Percentiles rank a stretch among this genome's conserved stretches.
These are phyloP conservation scores for Plasmodium vivax DNA, from an alignment of 169 alveolate genomes.

Conservation along the genomic window DNA sequence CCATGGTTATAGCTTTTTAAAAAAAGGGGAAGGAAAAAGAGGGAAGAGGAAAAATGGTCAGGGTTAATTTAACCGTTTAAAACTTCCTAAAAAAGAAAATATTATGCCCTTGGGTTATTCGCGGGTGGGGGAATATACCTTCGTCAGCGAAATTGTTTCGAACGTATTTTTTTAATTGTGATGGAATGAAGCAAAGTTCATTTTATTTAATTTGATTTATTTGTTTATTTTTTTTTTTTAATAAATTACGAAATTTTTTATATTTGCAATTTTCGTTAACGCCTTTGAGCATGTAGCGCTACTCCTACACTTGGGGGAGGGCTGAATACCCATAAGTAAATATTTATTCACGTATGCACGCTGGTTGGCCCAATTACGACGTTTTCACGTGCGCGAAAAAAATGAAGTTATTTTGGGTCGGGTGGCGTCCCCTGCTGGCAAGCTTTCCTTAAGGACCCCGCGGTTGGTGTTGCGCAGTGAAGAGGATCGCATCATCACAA, in stretches of 20 bases:
- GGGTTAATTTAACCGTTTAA: not conserved
- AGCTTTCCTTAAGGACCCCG: not conserved
- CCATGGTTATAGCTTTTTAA: constrained; percentile 65
- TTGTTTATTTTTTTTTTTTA: not conserved
- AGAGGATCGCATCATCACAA: not conserved
- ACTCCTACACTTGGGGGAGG: not conserved
- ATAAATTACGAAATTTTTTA: not conserved
- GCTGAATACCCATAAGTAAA: not conserved
- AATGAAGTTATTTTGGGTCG: not conserved
- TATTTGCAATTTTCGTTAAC: not conserved
- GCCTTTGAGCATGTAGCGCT: not conserved
- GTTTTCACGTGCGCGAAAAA: not conserved
- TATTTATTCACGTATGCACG: not conserved
- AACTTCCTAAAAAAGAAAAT: not conserved
- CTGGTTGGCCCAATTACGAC: not conserved
- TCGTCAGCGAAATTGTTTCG: not conserved
- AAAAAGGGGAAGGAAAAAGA: constrained; percentile 19
- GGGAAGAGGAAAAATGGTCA: not conserved
- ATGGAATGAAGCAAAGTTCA: not conserved
- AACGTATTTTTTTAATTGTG: not conserved
- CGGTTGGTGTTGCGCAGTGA: not conserved
- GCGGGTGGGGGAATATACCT: not conserved
- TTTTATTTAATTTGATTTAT: not conserved
- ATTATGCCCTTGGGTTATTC: not conserved
- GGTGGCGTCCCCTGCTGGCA: not conserved